Percentiles rank a stretch among this genome's conserved stretches.
phyloP scores from a whole-genome alignment of 148 eudicot species.

The Limonium bicolor region DNA sequence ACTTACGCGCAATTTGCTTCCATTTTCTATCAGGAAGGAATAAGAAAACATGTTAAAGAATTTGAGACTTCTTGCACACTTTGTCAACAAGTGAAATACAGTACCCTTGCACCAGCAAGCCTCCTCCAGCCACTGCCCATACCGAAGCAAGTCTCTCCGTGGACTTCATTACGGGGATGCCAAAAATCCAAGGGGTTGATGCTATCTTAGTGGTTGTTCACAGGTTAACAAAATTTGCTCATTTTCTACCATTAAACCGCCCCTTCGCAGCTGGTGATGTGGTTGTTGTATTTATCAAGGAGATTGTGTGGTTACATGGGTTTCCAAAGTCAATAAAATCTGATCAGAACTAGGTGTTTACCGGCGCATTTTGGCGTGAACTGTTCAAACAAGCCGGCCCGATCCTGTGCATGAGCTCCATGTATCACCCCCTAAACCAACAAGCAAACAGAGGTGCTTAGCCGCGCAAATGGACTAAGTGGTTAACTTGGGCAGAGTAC shows the following conservation, averaged over 20 bases:
- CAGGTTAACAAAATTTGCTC: neutral
- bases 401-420: neutral
- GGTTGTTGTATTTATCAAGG: neutral
- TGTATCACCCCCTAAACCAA: neutral
- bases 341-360: too few species aligned
- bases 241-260: neutral
- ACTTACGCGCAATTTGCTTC: too few species aligned
- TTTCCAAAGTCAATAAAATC: neutral
- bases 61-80: neutral
- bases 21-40: too few species aligned
- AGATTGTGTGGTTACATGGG: neutral
- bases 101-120: neutral
- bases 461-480: neutral
- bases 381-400: neutral
- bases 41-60: neutral
- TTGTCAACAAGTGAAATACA: neutral
- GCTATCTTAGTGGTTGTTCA: neutral
- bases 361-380: neutral
- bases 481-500: neutral
- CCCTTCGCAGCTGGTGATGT: neutral
- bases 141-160: neutral
- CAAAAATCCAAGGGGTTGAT: neutral
- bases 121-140: neutral
- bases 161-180: neutral
- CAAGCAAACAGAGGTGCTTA: too few species aligned